Evolutionary conservation across 345 rosid genomes (phyloP), one percentile per base, ranked within the genome.

Genomic region (Populus davidiana): DNA sequence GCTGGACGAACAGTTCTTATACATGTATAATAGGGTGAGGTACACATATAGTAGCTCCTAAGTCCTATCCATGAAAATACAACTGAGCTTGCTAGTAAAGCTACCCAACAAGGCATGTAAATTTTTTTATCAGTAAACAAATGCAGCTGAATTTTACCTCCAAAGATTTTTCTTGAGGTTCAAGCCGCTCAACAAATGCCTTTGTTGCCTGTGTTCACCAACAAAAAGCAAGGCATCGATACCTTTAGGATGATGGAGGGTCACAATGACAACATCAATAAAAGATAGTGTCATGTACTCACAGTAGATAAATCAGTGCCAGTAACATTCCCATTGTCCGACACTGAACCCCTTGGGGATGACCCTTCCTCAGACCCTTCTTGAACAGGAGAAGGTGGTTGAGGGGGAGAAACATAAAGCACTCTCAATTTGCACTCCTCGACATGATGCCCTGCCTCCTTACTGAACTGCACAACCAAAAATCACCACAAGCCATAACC

Each of bases 311-410:
- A 85, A 56, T 89, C 94, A 77, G 84, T 47, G 35, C 86, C 87
- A 72, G 82, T 88, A 41, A 73, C 82, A 83, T 85, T 86, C 23
- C 93, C 92, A 62, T 85, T 87, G 67, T 88, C 94, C 0, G 90
- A 89, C 44, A 88, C 83, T 73, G 91, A 92, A 73, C 89, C 94
- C 78, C 94, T 81, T 0, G 94, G 93, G 1, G 97, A 88, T 69
- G 94, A 89, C 23, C 90, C 94, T 79, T 92, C 94, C 79, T 92
- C 97, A 0, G 97, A 88, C 31, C 90, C 97, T 85, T 90, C 97
- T 1, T 83, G 86, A 78, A 90, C 93, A 54, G 94, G 94, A 79
- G 97, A 90, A 74, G 92, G 92, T 2, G 97, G 94, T 50, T 85
- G 91, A 66, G 91, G 91, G 12, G 97, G 97, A 77, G 97, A 81